Percentiles rank a stretch among this genome's conserved stretches.
Conservation (phyloP, 257 asterid species). For the Lycium ferocissimum region DNA sequence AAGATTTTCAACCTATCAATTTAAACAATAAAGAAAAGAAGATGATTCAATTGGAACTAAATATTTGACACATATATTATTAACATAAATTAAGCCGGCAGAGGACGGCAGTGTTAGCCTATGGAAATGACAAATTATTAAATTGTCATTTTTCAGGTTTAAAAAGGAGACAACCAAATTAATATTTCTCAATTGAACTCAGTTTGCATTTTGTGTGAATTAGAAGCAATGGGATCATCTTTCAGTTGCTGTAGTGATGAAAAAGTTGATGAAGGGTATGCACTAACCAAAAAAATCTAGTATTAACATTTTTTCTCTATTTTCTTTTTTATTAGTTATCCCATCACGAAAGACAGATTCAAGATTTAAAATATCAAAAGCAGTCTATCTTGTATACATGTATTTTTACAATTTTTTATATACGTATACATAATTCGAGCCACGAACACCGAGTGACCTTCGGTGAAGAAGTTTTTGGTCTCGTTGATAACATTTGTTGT, state of each 20-base stretch:
- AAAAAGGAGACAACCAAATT: constrained; percentile 18
- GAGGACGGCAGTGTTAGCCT: constrained; percentile 39
- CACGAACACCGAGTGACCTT: accelerated
- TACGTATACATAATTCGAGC: background rate
- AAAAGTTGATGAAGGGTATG: constrained; percentile 77
- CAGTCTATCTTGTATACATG: accelerated
- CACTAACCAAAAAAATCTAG: background rate
- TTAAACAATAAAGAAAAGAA: background rate
- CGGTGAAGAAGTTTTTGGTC: background rate
- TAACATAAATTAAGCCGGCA: constrained; percentile 36
- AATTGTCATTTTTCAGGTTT: constrained; percentile 30
- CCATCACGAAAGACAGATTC: accelerated
- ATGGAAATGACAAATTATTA: background rate
- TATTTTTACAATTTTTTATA: background rate
- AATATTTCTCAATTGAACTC: constrained; percentile 12
- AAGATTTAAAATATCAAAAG: background rate
- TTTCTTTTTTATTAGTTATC: background rate
- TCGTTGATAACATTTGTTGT: background rate
- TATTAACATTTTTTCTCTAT: background rate
- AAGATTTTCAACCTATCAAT: too few species aligned
- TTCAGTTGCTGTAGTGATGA: constrained; percentile 67
- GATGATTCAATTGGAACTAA: background rate
- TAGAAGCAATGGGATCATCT: constrained; percentile 61
- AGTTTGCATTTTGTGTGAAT: constrained; percentile 26
- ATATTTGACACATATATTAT: background rate